Base-by-base conservation (phyloP, 495 filamentous ascomycete species). In the Astrothelium subdiscretum region DNA sequence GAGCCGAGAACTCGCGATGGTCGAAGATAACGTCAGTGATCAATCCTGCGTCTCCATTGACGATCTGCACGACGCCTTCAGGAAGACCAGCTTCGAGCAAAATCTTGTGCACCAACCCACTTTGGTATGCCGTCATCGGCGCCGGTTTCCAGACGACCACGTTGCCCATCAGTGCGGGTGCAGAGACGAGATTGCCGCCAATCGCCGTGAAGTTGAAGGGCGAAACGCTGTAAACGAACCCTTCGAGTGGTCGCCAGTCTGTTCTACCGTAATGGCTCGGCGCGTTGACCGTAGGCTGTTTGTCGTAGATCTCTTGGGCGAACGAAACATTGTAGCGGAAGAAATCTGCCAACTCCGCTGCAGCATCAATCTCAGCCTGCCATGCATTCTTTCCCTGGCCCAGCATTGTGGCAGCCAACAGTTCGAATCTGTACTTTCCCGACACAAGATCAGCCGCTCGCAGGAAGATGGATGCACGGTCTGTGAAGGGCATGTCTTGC, bases 161-260 rank as follows among this genome's bases (percentile, higher is more conserved):
- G 70, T 95, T 95, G 62, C 90, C 90, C 76, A 92, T 80, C 54
- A 94, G 74, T 42, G 58, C 58, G 12, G 62, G 57, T 43, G 58
- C 57, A 32, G 27, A 31, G 20, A 64, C 48, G 18, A 95, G 77
- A 71, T 90, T 92, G 32, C 86, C 90, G 10, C 83, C 89, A 63
- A 95, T 86, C 58, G 90, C 90, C 8, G 90, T 94, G 75, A 94
- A 94, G 76, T 95, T 94, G 79, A 95, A 95, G 12, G 90, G 90
- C 22, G 85, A 87, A 71, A 94, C 79, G 22, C 89, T 87, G 67
- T 94, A 94, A 40, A 95, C 87, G 69, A 95, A 94, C 1, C 90
- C 90, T 72, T 95, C 90, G 18, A 95, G 79, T 4, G 89, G 87
- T 29, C 90, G 79, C 75, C 91, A 91, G 65, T 95, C 90, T 48